Evolutionary conservation across 106 monocot genomes (phyloP), one percentile per base, ranked within the genome.

Genomic region (Dioscorea alata): DNA sequence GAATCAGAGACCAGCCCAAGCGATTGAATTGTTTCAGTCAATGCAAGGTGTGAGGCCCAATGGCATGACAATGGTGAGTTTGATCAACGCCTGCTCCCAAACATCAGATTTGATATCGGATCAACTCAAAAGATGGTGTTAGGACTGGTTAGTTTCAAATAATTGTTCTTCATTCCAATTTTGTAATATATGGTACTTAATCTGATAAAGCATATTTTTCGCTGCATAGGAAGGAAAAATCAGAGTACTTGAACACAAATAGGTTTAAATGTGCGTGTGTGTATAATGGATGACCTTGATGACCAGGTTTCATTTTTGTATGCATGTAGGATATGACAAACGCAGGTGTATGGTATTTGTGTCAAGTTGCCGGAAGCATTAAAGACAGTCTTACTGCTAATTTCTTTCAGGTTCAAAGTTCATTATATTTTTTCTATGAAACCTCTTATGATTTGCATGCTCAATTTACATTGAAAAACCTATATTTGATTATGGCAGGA

Each of bases 31-130:
- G 28, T 28, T 28, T 28, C 28, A 28, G 28, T 28, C 28, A 3
- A 28, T 28, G 28, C 28, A 28, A 28, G 28, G 28, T 1, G 28
- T 28, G 28, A 28, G 28, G 3, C 28, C 28, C 28, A 3, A 28
- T 28, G 28, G 28, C 28, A 28, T 28, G 28, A 28, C 28, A 28
- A 28, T 28, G 28, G 28, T 28, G 28, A 28, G 28, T 28, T 28
- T 28, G 28, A 28, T 28, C 28, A 3, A 28, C 3, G 28, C 28
- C 28, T 28, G 28, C 28, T 28, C 28, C 3, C 28, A 28, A 3
- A 28, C 28, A n/a, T n/a, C n/a, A n/a, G 89, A 57, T 93, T 86
- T 82, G 93, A 93, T 81, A 75, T 93, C 35, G 89, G 84, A 67
- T 60, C 71, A 33, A 89, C 90, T 23, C 89, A 87, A 68, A 78